These are phyloP conservation scores for Chaetomium cochliodes DNA, from an alignment of 495 filamentous ascomycete species.

Conservation along the genomic window DNA sequence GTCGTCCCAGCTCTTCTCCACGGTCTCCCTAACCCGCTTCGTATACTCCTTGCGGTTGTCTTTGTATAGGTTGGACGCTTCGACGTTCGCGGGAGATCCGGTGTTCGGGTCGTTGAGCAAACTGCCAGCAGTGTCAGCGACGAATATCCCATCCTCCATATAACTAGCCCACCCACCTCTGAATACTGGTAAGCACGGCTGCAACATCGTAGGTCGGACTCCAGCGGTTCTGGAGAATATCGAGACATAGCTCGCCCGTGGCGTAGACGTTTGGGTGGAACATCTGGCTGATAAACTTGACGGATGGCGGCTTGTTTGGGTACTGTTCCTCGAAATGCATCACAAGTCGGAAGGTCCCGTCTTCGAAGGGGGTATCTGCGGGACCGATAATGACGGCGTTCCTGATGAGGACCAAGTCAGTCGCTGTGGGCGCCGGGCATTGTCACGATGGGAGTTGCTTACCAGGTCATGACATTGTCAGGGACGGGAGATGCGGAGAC, in stretches of 20 bases:
- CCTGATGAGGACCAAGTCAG: constrained; percentile 51
- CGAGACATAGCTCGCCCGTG: constrained; percentile 92
- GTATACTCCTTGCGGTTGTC: constrained; percentile 95
- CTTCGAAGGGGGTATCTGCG: constrained; percentile 96
- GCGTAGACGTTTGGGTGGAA: constrained; percentile 99
- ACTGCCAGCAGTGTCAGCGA: constrained; percentile 48
- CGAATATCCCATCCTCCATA: not conserved
- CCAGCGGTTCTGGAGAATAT: constrained; percentile 98
- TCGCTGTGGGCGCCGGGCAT: not conserved
- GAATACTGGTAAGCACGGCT: constrained; percentile 93
- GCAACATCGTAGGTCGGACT: constrained; percentile 98
- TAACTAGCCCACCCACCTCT: constrained; percentile 62
- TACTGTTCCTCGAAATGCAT: constrained; percentile 99
- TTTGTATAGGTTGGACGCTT: constrained; percentile 97
- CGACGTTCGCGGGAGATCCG: constrained; percentile 93
- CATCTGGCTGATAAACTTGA: constrained; percentile 99
- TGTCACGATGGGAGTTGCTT: constrained; percentile 30
- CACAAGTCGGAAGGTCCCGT: constrained; percentile 94
- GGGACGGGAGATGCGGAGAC: constrained; percentile 95
- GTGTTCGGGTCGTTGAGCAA: constrained; percentile 98
- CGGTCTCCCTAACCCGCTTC: constrained; percentile 92
- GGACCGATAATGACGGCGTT: constrained; percentile 99
- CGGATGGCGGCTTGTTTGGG: constrained; percentile 94
- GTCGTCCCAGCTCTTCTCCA: constrained; percentile 99
- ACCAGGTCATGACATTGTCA: constrained; percentile 99